Base-by-base conservation (phyloP, 192 early-diverging fungal genomes). In the Chytriomyces sp. region DNA sequence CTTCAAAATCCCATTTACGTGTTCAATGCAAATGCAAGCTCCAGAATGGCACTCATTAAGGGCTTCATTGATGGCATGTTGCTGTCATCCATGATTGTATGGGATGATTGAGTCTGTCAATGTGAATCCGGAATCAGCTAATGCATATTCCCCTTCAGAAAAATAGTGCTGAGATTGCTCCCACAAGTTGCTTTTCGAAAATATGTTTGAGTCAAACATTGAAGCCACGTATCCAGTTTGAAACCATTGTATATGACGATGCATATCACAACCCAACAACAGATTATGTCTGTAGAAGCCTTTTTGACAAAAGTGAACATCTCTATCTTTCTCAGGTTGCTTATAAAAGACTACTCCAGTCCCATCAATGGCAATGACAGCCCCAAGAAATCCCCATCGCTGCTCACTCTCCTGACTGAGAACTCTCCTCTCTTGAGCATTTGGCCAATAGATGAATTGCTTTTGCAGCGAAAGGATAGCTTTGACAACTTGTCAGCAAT, bases 1-100 rank as follows among this genome's bases (percentile, higher is more conserved):
- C 23, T 74, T 74, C 61, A 74, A 67, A 1, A 74, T 66, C 45
- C 72, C 61, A 48, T 64, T 62, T 26, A 74, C 61, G 26, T 74
- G 61, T 44, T 65, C 72, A 67, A 74, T 46, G n/a, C 46, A 18
- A n/a, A 74, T 47, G 0, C 72, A n/a, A 18, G 64, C 61, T n/a
- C 8, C 7, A 67, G 64, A 74, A 43, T 24, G 26, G 23, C 4
- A 1, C 61, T 67, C 72, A 48, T 46, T 65, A 66, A 74, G 64
- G 11, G 8, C 35, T 26, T 74, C 26, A 26, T 74, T 65, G 18
- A n/a, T n/a, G 10, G 20, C 23, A 67, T 26, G 10, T 28, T 35
- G 7, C 24, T 62, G 72, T 2, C 9, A 0, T 64, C 61, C 68
- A 26, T 9, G 68, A 53, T 11, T 53, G 26, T 70, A 70, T 49